Evolutionary conservation across 345 rosid species (phyloP), one percentile per base, ranked within the genome.

Genomic region (Raphanus sativus): DNA sequence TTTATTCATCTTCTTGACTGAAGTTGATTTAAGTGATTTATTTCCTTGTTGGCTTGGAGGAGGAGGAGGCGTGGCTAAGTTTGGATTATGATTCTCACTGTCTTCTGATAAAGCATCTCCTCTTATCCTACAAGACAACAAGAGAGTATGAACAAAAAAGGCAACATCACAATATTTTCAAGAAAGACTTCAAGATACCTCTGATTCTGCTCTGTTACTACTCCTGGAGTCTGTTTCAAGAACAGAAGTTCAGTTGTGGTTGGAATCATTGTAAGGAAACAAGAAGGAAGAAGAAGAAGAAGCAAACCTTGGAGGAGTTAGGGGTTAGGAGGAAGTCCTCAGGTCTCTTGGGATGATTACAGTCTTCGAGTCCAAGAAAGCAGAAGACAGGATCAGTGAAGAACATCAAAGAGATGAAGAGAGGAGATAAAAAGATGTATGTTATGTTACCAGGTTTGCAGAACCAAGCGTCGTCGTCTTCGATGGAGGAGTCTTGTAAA

Each of bases 271-370:
- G 2, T 6, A 16, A 61, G 13, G 56, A 61, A 72, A 7, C 48
- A 78, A 78, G 77, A 61, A 73, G 50, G 36, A 67, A 30, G 60
- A 36, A 62, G 32, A 36, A 42, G 54, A 9, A 62, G 65, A 36
- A 69, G 33, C 55, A 64, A 64, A 80, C 83, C 80, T 80, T 75
- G 67, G 60, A 70, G 30, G 80, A 83, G 77, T 65, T 75, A 4
- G 92, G 88, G 1, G 89, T 84, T 78, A 61, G 80, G 73, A 86
- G 73, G 80, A 89, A 91, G 74, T 92, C 99, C 45, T 92, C 92
- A 45, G 86, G 93, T 25, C 83, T 82, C 84, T 84, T 88, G 3
- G 99, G 96, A 82, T 95, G 99, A 25, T 85, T 87, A 84, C 99
- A 95, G 17, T 88, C 98, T 79, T 79, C 83, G 85, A 62, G 42